phyloP scores from a whole-genome alignment of 164 flowering plant genomes.

The Vitis amurensis region DNA sequence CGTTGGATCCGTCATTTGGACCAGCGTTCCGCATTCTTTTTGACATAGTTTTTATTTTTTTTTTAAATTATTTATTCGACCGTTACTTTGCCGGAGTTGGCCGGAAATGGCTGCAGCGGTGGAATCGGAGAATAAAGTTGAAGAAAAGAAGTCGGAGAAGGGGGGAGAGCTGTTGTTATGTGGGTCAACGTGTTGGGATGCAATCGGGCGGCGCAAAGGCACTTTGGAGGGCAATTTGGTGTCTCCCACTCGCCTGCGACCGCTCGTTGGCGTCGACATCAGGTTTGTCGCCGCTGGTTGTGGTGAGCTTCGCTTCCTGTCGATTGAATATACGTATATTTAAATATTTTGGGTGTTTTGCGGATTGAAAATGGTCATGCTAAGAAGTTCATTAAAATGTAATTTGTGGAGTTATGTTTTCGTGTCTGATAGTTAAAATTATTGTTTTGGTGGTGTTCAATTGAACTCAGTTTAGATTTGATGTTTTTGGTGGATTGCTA shows the following conservation, averaged over 20 bases:
- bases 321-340: neutral
- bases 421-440: neutral
- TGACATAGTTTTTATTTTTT: neutral
- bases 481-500: neutral
- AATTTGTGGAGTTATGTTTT: too few species aligned
- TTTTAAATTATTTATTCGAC: neutral
- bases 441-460: neutral
- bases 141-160: conserved; percentile 39
- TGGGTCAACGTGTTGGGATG: conserved; percentile 83
- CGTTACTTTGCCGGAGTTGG: conserved; percentile 6
- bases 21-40: neutral
- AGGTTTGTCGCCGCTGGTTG: conserved; percentile 85
- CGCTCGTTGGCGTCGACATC: conserved; percentile 77
- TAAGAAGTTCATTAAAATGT: too few species aligned
- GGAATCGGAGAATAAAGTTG: conserved; percentile 37
- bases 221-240: conserved; percentile 53
- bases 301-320: conserved; percentile 33
- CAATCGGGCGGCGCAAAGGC: conserved; percentile 49
- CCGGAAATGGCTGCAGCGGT: conserved; percentile 32
- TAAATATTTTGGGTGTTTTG: neutral
- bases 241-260: conserved; percentile 79
- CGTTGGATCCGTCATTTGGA: conserved; percentile 18
- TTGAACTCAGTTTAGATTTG: neutral
- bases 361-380: neutral
- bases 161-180: conserved; percentile 90